phyloP scores from a whole-genome alignment of 768 basidiomycete species.

The Exidia glandulosa region DNA sequence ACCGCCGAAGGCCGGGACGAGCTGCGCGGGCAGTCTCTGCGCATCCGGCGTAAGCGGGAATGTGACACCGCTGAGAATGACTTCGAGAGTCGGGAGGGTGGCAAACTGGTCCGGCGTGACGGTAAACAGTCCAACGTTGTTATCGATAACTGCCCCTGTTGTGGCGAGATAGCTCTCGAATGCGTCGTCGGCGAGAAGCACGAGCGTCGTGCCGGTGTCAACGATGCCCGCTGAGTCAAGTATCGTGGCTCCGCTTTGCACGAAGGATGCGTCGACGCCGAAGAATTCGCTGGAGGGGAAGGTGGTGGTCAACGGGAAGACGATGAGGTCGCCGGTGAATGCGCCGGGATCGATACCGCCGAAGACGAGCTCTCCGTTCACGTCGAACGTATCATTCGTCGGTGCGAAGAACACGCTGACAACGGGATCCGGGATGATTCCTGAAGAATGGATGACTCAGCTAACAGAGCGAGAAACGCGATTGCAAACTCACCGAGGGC shows the following conservation, averaged over 20 bases:
- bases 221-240: slow-evolving; percentile 33
- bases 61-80: slow-evolving; percentile 40
- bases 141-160: slow-evolving; percentile 42
- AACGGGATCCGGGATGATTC: slow-evolving; percentile 31
- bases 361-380: slow-evolving; percentile 46
- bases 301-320: slow-evolving; percentile 31
- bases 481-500: too few relatives aligned
- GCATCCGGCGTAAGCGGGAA: slow-evolving; percentile 52
- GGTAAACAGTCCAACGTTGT: slow-evolving; percentile 43
- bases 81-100: slow-evolving; percentile 39
- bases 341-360: slow-evolving; percentile 38
- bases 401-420: slow-evolving; percentile 46
- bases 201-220: slow-evolving; percentile 38
- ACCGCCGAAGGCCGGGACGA: slow-evolving; percentile 51
- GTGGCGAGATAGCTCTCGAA: slow-evolving; percentile 44
- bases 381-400: slow-evolving; percentile 15
- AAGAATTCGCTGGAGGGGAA: slow-evolving; percentile 34
- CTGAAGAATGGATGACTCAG: too few relatives aligned
- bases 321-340: slow-evolving; percentile 23
- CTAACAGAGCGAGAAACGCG: too few relatives aligned
- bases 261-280: background rate
- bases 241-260: slow-evolving; percentile 20
- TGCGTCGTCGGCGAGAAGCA: slow-evolving; percentile 25
- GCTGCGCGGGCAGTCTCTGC: slow-evolving; percentile 55
- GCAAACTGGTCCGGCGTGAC: slow-evolving; percentile 38